These are phyloP conservation scores for Pseudonectria buxi DNA, from an alignment of 2,329 filamentous ascomycete genomes.

Conservation along the genomic window DNA sequence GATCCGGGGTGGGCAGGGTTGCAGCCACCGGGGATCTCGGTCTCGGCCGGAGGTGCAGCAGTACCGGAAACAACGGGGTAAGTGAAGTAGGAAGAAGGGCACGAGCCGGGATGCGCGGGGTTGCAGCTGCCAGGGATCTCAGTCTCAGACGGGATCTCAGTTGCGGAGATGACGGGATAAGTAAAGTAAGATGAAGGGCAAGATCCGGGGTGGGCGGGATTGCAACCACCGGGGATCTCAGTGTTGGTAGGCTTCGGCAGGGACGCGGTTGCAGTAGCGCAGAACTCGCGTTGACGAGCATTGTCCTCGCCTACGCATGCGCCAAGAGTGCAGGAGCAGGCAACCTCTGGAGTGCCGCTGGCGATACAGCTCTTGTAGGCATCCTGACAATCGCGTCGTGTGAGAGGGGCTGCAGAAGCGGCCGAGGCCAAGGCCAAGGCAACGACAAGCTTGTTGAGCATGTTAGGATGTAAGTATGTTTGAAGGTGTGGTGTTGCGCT, in stretches of 20 bases:
- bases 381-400: slow-evolving; percentile 5
- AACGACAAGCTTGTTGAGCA: slow-evolving; percentile 5
- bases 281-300: slow-evolving; percentile 7
- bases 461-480: not conserved
- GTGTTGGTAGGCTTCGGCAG: slow-evolving; percentile 3
- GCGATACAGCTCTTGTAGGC: slow-evolving; percentile 8
- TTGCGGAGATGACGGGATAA: not conserved
- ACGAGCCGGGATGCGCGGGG: slow-evolving; percentile 2
- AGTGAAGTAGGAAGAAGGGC: slow-evolving; percentile 5
- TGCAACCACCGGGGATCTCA: slow-evolving; percentile 8
- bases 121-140: slow-evolving; percentile 1
- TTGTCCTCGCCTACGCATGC: slow-evolving; percentile 8
- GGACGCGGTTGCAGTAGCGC: slow-evolving; percentile 5
- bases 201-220: slow-evolving; percentile 5
- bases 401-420: slow-evolving; percentile 1
- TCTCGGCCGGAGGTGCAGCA: not conserved
- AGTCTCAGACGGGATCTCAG: not conserved
- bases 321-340: slow-evolving; percentile 5
- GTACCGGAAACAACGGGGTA: slow-evolving; percentile 1
- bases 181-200: slow-evolving; percentile 1
- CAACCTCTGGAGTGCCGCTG: slow-evolving; percentile 5
- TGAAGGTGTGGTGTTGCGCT: too few species aligned
- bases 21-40: slow-evolving; percentile 4
- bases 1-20: slow-evolving; percentile 2
- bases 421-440: slow-evolving; percentile 2